Conservation (phyloP, 2,329 filamentous ascomycete species). For the Curvularia lunata region DNA sequence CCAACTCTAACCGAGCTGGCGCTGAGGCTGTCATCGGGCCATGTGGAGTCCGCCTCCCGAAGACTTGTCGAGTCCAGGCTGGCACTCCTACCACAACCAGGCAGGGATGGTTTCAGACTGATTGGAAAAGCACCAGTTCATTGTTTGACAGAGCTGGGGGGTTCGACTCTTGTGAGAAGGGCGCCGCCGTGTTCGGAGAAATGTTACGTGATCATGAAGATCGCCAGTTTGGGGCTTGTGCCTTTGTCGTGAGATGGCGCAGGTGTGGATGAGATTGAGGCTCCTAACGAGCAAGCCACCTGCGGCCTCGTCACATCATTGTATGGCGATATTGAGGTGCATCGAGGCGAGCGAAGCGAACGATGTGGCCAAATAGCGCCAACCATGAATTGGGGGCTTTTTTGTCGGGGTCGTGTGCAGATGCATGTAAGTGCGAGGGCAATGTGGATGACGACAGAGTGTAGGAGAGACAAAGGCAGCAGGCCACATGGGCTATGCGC, state of each 20-base stretch:
- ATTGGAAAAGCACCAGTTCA: slow-evolving; percentile 8
- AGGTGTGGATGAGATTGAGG: slow-evolving; percentile 3
- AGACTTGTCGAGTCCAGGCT: slow-evolving; percentile 5
- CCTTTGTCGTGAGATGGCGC: slow-evolving; percentile 6
- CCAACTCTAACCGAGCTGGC: slow-evolving; percentile 15
- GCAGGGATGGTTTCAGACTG: slow-evolving; percentile 15
- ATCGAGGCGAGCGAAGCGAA: neutral
- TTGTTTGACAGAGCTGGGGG: slow-evolving; percentile 10
- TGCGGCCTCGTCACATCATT: slow-evolving; percentile 6
- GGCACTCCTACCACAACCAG: slow-evolving; percentile 4
- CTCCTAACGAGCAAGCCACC: slow-evolving; percentile 6
- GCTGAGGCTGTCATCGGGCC: slow-evolving; percentile 16
- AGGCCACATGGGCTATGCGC: neutral
- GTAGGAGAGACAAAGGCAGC: neutral
- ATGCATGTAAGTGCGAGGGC: neutral
- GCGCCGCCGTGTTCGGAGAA: slow-evolving; percentile 12
- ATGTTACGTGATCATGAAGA: slow-evolving; percentile 13
- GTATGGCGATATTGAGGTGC: neutral
- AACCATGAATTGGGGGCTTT: neutral
- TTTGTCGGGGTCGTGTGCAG: neutral
- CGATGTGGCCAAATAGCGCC: neutral
- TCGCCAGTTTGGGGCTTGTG: slow-evolving; percentile 8
- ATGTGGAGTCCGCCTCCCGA: slow-evolving; percentile 8
- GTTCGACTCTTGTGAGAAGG: slow-evolving; percentile 6
- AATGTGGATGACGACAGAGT: neutral